phyloP scores from a whole-genome alignment of 1,284 basidiomycete species.

The Serendipita sp. region DNA sequence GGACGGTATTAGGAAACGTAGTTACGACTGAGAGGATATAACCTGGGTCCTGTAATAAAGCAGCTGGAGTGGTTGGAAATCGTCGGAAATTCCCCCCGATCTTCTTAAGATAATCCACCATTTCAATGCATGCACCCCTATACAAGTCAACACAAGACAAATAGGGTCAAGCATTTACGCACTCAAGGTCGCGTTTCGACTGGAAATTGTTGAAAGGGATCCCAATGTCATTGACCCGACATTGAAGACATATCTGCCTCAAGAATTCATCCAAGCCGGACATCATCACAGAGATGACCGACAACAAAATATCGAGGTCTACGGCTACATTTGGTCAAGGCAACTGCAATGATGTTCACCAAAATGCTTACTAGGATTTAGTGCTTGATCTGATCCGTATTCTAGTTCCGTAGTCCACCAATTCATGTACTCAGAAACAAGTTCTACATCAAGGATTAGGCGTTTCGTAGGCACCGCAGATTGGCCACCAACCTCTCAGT shows the following conservation, averaged over 20 bases:
- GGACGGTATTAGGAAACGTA: background rate
- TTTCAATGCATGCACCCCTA: background rate
- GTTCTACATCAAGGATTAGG: background rate
- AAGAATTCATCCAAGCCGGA: background rate
- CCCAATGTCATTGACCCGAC: background rate
- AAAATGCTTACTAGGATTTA: background rate
- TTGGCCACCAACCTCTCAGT: background rate
- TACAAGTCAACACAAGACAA: background rate
- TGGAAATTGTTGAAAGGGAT: background rate
- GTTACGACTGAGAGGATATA: background rate
- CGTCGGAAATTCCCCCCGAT: background rate
- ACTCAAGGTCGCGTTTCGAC: background rate
- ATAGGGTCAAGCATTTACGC: background rate
- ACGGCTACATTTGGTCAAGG: background rate
- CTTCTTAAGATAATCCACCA: background rate
- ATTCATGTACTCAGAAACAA: slow-evolving; percentile 1
- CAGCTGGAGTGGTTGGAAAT: background rate
- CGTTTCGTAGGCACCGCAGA: background rate
- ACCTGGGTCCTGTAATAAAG: background rate
- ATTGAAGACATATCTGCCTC: background rate
- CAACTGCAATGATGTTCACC: background rate
- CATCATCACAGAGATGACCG: background rate
- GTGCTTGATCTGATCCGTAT: background rate
- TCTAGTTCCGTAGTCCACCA: background rate
- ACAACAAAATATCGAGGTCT: background rate